Evolutionary conservation across 2,329 filamentous ascomycete genomes (phyloP).

Genomic region (Stachybotrys echinatus): DNA sequence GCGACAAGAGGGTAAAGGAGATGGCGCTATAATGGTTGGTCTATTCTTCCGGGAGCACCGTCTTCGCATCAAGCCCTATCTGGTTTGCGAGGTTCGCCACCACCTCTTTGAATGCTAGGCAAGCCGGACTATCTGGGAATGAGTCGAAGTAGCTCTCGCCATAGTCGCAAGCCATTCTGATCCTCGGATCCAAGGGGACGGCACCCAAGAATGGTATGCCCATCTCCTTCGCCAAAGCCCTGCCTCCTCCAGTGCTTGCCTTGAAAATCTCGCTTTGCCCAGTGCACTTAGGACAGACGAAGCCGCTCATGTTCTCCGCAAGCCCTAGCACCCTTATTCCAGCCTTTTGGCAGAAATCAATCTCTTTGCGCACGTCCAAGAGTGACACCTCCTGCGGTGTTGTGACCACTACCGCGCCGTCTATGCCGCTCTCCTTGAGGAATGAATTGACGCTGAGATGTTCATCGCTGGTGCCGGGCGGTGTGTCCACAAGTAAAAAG

Average conservation of each 20-base stretch:
- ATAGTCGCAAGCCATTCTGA: slow-evolving; percentile 94
- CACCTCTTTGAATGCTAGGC: slow-evolving; percentile 72
- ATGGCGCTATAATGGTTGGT: background rate
- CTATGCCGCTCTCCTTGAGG: slow-evolving; percentile 84
- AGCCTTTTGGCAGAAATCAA: slow-evolving; percentile 95
- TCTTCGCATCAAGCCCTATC: slow-evolving; percentile 56
- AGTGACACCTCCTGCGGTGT: slow-evolving; percentile 93
- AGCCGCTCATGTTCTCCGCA: slow-evolving; percentile 97
- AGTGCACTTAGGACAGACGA: slow-evolving; percentile 90
- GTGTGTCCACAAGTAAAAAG: slow-evolving; percentile 89
- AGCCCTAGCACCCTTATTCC: slow-evolving; percentile 83
- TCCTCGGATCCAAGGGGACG: slow-evolving; percentile 87
- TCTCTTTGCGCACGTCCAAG: slow-evolving; percentile 92
- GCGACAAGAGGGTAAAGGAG: background rate
- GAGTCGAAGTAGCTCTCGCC: slow-evolving; percentile 96
- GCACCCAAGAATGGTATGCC: slow-evolving; percentile 82
- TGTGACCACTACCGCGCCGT: slow-evolving; percentile 87
- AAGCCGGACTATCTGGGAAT: slow-evolving; percentile 90
- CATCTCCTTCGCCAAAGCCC: slow-evolving; percentile 76
- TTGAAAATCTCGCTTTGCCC: slow-evolving; percentile 81
- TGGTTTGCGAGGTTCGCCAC: slow-evolving; percentile 66
- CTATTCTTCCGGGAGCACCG: slow-evolving; percentile 40
- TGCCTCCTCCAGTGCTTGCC: slow-evolving; percentile 84
- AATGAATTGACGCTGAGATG: slow-evolving; percentile 92
- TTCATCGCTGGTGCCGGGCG: slow-evolving; percentile 91